phyloP scores from a whole-genome alignment of 2,329 filamentous ascomycete genomes.

The Acarospora socialis region DNA sequence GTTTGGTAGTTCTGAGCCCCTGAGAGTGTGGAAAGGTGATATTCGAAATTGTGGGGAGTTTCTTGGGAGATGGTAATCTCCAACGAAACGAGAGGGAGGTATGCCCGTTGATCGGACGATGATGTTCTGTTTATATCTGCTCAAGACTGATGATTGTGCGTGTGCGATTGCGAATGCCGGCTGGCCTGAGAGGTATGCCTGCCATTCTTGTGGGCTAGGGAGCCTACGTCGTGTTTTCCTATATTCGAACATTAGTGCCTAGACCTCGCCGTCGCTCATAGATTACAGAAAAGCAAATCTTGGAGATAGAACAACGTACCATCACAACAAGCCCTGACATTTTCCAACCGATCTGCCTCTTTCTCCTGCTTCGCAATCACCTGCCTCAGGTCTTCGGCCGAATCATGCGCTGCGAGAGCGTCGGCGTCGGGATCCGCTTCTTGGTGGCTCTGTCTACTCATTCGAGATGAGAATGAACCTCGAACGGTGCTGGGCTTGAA shows the following conservation, averaged over 20 bases:
- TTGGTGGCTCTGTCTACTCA: slow-evolving; percentile 26
- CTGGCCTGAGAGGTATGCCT: slow-evolving; percentile 15
- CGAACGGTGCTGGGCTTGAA: slow-evolving; percentile 33
- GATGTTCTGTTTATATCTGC: too few species aligned
- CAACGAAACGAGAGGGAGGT: too few species aligned
- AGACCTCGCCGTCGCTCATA: slow-evolving; percentile 1
- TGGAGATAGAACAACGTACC: slow-evolving; percentile 43
- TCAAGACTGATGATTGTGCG: slow-evolving; percentile 2
- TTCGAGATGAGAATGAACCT: slow-evolving; percentile 35
- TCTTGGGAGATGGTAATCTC: too few species aligned
- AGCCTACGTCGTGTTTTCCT: slow-evolving; percentile 39
- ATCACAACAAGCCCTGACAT: slow-evolving; percentile 94
- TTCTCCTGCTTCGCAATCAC: slow-evolving; percentile 43
- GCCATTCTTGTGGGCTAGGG: slow-evolving; percentile 23
- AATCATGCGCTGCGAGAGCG: slow-evolving; percentile 42
- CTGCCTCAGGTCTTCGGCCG: slow-evolving; percentile 13
- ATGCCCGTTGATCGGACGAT: too few species aligned
- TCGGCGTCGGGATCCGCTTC: slow-evolving; percentile 11
- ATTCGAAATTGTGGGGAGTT: too few species aligned
- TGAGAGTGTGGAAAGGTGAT: too few species aligned
- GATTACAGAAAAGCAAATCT: slow-evolving; percentile 2
- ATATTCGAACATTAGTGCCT: slow-evolving; percentile 10
- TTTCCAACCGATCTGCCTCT: slow-evolving; percentile 71
- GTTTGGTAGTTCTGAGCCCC: too few species aligned
- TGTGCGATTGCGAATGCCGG: background rate